Conservation (phyloP, 1,139 yeast genomes). For the Groenewaldozyma sp. region DNA sequence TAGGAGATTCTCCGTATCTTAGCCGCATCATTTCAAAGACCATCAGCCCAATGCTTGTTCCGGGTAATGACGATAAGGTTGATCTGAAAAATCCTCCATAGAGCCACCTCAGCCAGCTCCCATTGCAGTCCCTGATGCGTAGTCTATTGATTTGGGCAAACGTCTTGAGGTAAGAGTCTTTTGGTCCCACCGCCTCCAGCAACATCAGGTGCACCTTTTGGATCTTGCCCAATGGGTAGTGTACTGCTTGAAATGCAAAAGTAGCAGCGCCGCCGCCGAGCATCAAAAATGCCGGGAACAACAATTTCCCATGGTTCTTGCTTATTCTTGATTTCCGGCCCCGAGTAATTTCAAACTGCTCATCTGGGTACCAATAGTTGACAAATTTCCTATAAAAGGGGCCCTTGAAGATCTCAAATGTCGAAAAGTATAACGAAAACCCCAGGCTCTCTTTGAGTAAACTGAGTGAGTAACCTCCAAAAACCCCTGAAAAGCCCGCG, state of each 20-base stretch:
- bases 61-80: conserved; percentile 72
- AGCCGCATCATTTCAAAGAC: conserved; percentile 78
- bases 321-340: conserved; percentile 19
- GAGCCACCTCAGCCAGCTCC: conserved; percentile 55
- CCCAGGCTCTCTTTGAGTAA: conserved; percentile 74
- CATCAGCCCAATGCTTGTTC: conserved; percentile 75
- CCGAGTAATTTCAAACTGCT: conserved; percentile 6
- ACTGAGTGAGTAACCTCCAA: conserved; percentile 78
- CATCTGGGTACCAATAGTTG: conserved; percentile 12
- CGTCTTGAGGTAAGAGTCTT: conserved; percentile 51
- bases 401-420: conserved; percentile 71
- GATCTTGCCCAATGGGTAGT: conserved; percentile 71
- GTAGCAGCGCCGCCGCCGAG: conserved; percentile 92
- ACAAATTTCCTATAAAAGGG: conserved; percentile 21
- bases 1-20: conserved; percentile 17
- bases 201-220: conserved; percentile 75
- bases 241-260: conserved; percentile 61
- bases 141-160: conserved; percentile 48
- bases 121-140: conserved; percentile 41
- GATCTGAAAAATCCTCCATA: conserved; percentile 72
- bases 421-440: conserved; percentile 76
- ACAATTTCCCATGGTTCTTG: conserved; percentile 29
- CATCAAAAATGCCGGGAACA: conserved; percentile 63
- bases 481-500: conserved; percentile 75
- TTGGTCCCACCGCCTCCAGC: conserved; percentile 49